Evolutionary conservation across 148 eudicot species (phyloP).

Genomic region (Polygonum aviculare): DNA sequence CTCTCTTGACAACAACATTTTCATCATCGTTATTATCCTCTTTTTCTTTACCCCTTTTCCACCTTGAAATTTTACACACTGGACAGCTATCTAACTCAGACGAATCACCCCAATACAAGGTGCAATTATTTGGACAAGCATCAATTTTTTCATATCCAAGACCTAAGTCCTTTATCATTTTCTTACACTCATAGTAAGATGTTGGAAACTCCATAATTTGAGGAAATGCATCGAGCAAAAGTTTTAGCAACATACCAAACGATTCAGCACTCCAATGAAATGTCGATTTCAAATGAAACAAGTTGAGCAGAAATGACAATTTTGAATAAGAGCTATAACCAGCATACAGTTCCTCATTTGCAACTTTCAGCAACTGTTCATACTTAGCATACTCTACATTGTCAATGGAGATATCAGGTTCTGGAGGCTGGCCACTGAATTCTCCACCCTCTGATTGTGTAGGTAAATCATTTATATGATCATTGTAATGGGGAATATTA

Average conservation of each 20-base stretch:
- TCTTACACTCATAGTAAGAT: constrained; percentile 2
- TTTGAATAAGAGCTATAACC: not conserved
- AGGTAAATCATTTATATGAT: too few relatives aligned
- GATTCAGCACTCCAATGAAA: not conserved
- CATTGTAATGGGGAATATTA: too few relatives aligned
- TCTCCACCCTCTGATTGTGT: too few relatives aligned
- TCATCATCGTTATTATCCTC: not conserved
- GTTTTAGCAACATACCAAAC: not conserved
- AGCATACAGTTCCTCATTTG: not conserved
- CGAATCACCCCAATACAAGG: not conserved
- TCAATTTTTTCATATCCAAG: not conserved
- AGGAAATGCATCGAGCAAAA: not conserved
- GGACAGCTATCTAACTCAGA: not conserved
- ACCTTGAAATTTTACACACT: not conserved
- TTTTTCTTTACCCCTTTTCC: not conserved
- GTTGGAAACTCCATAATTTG: not conserved
- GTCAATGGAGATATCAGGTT: too few relatives aligned
- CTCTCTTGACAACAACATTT: not conserved
- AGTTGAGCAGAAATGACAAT: not conserved
- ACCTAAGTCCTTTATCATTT: not conserved
- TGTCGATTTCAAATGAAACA: not conserved
- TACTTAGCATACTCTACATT: too few relatives aligned
- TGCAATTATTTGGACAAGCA: constrained; percentile 8
- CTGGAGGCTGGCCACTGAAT: too few relatives aligned
- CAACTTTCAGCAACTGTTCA: not conserved